Base-by-base conservation (phyloP, 768 basidiomycete species). In the Suillus variegatus region DNA sequence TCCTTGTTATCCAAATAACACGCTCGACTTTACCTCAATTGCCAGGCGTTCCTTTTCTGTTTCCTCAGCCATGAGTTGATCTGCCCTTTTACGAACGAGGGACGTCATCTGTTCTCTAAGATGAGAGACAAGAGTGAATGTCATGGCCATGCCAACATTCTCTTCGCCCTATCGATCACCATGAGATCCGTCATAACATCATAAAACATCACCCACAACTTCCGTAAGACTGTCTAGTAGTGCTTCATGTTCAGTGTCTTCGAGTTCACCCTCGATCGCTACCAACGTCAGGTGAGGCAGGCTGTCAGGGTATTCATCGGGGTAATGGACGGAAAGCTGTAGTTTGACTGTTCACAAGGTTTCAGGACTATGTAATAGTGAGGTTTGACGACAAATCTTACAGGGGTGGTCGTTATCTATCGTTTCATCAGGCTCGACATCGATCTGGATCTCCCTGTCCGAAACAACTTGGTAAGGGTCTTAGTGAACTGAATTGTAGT, bases 141-240 rank as follows among this genome's bases (percentile, higher is more conserved):
- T 96, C 95, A 99, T 98, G 3, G 97, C 95, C 91, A 96, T 96
- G 51, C 94, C 94, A 25, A 94, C 72, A 75, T 92, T 95, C 73
- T 95, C 94, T 73, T 90, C 86, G 63, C 91, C 92, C 91, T 93
- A 57, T 46, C 28, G 41, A 36, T 43, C 57, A 65, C 62, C 32
- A 56, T 60, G 38, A 61, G 41, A 22, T 46, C n/a, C 41, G 41
- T 12, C 16, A 25, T 36, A 18, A 38, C 41, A 47, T 51, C 49
- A 51, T 43, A 12, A 20, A 38, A 63, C 49, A 36, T 16, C 47
- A 79, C 87, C 65, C 76, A 89, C 89, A 73, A 88, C 81, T 70
- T 79, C 79, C 67, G 82, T 82, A 40, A 92, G 81, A 41, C 85
- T 84, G 25, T 79, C 74, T 38, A 96, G 75, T 20, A 93, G 82